Percentiles rank a stretch among this genome's conserved stretches.
Conservation (phyloP, 305 asterid species). For the Fraxinus velutina region DNA sequence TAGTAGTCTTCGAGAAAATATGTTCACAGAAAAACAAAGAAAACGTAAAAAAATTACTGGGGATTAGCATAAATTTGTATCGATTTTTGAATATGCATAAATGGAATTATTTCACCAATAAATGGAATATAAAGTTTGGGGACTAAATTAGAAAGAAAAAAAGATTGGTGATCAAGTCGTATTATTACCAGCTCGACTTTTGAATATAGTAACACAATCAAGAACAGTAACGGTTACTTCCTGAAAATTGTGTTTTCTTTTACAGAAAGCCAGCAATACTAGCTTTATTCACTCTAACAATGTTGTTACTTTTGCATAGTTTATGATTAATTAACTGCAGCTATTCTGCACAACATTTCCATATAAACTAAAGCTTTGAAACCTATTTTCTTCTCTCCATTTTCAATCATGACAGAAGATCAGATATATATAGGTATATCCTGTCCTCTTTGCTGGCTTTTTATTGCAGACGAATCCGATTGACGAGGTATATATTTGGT, state of each 20-base stretch:
- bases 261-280: slow-evolving; percentile 21
- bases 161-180: not conserved
- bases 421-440: not conserved
- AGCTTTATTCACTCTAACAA: slow-evolving; percentile 50
- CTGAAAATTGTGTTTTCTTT: slow-evolving; percentile 17
- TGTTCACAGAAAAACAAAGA: not conserved
- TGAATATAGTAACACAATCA: not conserved
- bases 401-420: slow-evolving; percentile 19
- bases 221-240: slow-evolving; percentile 23
- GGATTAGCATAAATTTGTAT: not conserved
- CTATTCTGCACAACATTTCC: slow-evolving; percentile 16
- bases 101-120: not conserved
- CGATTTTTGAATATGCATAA: no score
- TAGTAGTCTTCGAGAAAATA: not conserved
- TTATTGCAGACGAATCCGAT: slow-evolving; percentile 33
- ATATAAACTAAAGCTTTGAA: slow-evolving; percentile 5
- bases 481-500: slow-evolving; percentile 48
- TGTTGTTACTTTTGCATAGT: slow-evolving; percentile 30
- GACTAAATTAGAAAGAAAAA: not conserved
- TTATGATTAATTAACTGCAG: slow-evolving; percentile 3
- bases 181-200: not conserved
- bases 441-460: slow-evolving; percentile 24
- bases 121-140: not conserved
- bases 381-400: not conserved
- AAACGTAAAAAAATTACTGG: not conserved